Conservation (phyloP, 1,284 basidiomycete genomes). For the Filobasidium uniguttulatum region DNA sequence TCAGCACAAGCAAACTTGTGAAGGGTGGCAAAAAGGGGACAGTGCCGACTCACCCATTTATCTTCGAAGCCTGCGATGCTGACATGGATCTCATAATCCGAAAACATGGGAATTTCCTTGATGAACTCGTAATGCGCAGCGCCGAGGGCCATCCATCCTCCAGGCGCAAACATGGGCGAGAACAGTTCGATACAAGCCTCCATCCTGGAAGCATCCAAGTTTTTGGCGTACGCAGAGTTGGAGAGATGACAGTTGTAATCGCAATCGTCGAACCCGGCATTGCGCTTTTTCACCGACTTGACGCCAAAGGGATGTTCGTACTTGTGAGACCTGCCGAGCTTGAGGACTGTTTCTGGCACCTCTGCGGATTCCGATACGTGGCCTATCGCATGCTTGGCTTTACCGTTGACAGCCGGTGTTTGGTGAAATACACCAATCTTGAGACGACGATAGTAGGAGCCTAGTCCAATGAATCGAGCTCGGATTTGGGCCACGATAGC, state of each 20-base stretch:
- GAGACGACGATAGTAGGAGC: constrained; percentile 18
- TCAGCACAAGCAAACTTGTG: neutral
- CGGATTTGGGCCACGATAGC: constrained; percentile 8
- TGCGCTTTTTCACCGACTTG: constrained; percentile 18
- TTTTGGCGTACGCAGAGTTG: constrained; percentile 34
- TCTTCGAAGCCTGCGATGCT: constrained; percentile 59
- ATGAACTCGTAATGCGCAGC: constrained; percentile 60
- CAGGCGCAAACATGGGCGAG: constrained; percentile 50
- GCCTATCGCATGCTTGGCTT: no score
- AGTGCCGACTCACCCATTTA: constrained; percentile 56
- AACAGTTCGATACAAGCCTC: constrained; percentile 43
- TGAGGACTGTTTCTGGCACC: neutral
- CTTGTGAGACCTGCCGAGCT: constrained; percentile 15
- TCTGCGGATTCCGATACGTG: neutral
- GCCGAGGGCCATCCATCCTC: constrained; percentile 56
- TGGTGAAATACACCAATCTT: constrained; percentile 20
- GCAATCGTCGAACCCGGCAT: constrained; percentile 32
- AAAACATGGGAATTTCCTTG: constrained; percentile 62
- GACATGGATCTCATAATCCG: constrained; percentile 55
- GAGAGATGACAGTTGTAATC: constrained; percentile 37
- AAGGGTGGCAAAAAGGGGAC: neutral
- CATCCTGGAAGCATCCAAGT: constrained; percentile 44
- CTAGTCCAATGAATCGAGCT: constrained; percentile 12
- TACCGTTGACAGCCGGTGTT: neutral
- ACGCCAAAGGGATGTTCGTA: constrained; percentile 21